A percentile compares a stretch with the other conserved stretches of the same genome.
Conservation (phyloP, 1,284 basidiomycete species). For the Hemileia vastatrix region DNA sequence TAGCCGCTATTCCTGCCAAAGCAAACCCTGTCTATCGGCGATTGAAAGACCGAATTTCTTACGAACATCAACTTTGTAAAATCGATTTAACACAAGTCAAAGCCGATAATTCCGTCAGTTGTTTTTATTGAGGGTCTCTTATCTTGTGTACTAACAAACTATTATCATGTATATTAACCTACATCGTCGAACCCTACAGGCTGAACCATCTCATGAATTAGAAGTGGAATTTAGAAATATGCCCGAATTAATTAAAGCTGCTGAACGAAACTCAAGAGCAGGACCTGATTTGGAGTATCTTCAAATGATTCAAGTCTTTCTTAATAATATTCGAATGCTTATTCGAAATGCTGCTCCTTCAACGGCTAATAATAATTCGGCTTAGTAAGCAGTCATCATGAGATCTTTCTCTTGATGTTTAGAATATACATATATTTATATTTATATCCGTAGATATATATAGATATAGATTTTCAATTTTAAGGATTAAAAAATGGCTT, state of each 20-base stretch:
- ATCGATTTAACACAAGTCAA: slow-evolving; percentile 91
- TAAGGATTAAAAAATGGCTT: too few relatives aligned
- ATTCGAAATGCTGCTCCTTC: too few relatives aligned
- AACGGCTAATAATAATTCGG: too few relatives aligned
- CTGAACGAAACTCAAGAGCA: slow-evolving; percentile 36
- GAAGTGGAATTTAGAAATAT: slow-evolving; percentile 53
- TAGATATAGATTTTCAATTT: too few relatives aligned
- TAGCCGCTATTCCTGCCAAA: slow-evolving; percentile 33
- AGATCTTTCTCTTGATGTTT: too few relatives aligned
- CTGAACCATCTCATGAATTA: slow-evolving; percentile 49
- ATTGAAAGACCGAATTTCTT: slow-evolving; percentile 82
- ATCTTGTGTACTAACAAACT: too few relatives aligned
- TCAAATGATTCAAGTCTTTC: slow-evolving; percentile 46
- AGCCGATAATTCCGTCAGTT: slow-evolving; percentile 26
- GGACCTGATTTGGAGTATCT: background rate
- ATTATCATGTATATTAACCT: too few relatives aligned
- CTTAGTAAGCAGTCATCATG: too few relatives aligned
- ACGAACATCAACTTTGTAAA: slow-evolving; percentile 79
- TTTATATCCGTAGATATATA: too few relatives aligned
- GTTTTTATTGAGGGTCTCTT: slow-evolving; percentile 26
- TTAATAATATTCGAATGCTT: slow-evolving; percentile 50
- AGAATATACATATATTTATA: too few relatives aligned
- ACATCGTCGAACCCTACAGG: too few relatives aligned
- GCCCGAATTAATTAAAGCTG: slow-evolving; percentile 48
- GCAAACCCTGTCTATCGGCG: slow-evolving; percentile 46